phyloP scores from a whole-genome alignment of 164 flowering plant genomes.

The Paratinospora sagittata region DNA sequence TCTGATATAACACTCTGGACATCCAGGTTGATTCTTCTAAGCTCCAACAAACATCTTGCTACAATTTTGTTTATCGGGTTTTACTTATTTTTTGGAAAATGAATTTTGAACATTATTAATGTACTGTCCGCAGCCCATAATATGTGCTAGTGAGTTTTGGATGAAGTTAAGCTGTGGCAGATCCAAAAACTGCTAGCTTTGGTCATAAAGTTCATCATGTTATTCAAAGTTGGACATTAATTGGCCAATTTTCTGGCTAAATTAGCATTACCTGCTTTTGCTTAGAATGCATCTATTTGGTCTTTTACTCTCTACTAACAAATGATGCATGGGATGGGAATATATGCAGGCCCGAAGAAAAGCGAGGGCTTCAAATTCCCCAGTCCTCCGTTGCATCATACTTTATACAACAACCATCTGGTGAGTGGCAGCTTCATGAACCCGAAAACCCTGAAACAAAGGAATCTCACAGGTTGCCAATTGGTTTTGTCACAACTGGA shows the following conservation, averaged over 20 bases:
- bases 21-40: conserved; percentile 41
- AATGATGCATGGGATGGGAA: neutral
- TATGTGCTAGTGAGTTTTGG: neutral
- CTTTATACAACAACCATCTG: conserved; percentile 44
- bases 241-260: neutral
- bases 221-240: neutral
- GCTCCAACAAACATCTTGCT: neutral
- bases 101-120: neutral
- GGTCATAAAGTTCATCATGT: neutral
- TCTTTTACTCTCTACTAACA: neutral
- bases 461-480: conserved; percentile 58
- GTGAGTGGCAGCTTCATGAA: conserved; percentile 55
- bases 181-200: neutral
- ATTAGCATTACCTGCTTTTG: neutral
- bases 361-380: conserved; percentile 46
- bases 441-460: conserved; percentile 40
- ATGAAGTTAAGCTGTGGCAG: neutral
- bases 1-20: conserved; percentile 50
- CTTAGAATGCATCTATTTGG: neutral
- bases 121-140: neutral
- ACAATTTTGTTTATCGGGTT: neutral
- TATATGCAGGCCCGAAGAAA: conserved; percentile 25
- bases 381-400: conserved; percentile 37
- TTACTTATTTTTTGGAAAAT: neutral
- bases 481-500: conserved; percentile 88